Conservation (phyloP, 2,329 filamentous ascomycete genomes). For the Fusarium continuum region DNA sequence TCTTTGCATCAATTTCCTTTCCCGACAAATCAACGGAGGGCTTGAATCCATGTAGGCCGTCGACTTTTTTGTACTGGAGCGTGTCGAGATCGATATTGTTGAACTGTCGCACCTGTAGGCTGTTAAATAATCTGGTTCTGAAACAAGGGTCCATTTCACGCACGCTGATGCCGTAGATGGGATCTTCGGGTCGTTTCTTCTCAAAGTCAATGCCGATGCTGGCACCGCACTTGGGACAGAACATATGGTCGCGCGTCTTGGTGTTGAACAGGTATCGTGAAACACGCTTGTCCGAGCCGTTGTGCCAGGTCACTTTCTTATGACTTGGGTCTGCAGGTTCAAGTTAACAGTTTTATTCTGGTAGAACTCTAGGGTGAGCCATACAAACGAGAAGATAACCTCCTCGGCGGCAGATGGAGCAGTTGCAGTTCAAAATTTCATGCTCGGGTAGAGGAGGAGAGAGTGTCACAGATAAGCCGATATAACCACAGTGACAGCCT, state of each 20-base stretch:
- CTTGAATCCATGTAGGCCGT: conserved; percentile 49
- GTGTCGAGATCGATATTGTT: conserved; percentile 53
- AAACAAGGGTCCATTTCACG: conserved; percentile 9
- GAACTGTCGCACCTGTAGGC: conserved; percentile 52
- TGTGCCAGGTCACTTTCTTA: conserved; percentile 54
- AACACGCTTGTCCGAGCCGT: conserved; percentile 46
- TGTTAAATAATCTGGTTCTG: background rate
- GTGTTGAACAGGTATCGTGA: conserved; percentile 55
- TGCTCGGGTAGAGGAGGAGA: conserved; percentile 58
- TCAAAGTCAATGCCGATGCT: conserved; percentile 59
- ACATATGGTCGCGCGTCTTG: conserved; percentile 58
- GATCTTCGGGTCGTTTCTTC: conserved; percentile 33
- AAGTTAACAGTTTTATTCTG: background rate
- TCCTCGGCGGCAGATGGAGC: conserved; percentile 61
- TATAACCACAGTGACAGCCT: conserved; percentile 63
- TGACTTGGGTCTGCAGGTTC: conserved; percentile 49
- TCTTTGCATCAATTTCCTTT: conserved; percentile 5
- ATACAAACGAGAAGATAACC: conserved; percentile 62
- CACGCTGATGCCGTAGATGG: conserved; percentile 56
- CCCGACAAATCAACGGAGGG: conserved; percentile 54
- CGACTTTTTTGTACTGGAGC: conserved; percentile 48
- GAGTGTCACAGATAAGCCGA: conserved; percentile 58
- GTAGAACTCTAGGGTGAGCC: background rate
- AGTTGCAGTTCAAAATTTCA: conserved; percentile 60
- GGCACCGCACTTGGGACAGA: conserved; percentile 57